Base-by-base conservation (phyloP, 2,329 filamentous ascomycete genomes). In the Penicillium brevicompactum region DNA sequence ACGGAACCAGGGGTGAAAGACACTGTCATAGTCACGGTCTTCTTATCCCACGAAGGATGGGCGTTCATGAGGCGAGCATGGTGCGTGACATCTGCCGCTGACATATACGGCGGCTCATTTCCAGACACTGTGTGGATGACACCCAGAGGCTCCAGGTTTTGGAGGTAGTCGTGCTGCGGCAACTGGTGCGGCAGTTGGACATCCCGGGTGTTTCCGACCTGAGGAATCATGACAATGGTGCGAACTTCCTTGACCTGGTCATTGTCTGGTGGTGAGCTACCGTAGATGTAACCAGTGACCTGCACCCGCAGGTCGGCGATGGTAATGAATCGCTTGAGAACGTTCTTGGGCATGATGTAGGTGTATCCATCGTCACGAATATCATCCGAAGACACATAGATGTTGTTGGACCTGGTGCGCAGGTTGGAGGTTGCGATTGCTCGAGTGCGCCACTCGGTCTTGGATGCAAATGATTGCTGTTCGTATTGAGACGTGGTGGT, bases 341-440 rank as follows among this genome's bases (percentile, higher is more conserved):
- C 88, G 74, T 99, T 99, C 84, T 97, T 99, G 1, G 94, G 94
- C 91, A 99, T 97, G 68, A 99, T 90, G 69, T 97, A 99, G 1
- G 93, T 99, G 70, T 90, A 89, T 38, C 92, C 91, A 57, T 96
- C 92, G 61, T 94, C 85, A 51, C 92, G 90, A 62, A 93, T 90
- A 71, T 97, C 94, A 51, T 97, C 92, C 0, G 92, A 94, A 7
- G 94, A 96, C 65, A 99, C 95, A 75, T 97, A 99, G 69, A 99
- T 96, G 76, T 99, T 97, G 83, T 97, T 99, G 47, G 94, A 86
- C 62, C 94, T 84, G 46, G 92, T 97, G 44, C 93, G 88, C 61
- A 99, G 80, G 74, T 99, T 99, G 22, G 92, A 95, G 2, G 94
- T 96, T 8, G 94, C 95, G 70, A 99, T 97, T 31, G 94, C 94